Percentiles rank a stretch among this genome's conserved stretches.
Conservation (phyloP, 768 basidiomycete genomes). For the Scleroderma citrinum region DNA sequence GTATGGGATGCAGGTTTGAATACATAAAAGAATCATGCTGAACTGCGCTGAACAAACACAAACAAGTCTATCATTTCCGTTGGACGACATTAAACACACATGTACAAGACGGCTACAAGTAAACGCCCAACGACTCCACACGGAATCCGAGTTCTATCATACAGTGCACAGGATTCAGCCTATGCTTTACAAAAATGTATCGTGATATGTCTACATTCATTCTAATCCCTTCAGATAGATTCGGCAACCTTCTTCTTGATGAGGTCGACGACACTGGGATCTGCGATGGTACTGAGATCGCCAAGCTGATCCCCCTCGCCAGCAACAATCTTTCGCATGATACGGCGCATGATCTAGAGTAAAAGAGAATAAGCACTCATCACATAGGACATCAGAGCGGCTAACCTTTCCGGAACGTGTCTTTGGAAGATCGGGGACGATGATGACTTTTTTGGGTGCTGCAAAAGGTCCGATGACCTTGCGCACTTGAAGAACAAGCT, state of each 20-base stretch:
- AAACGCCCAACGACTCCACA: background rate
- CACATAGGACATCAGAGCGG: background rate
- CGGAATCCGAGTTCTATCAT: background rate
- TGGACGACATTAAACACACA: too few species aligned
- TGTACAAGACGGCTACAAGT: too few species aligned
- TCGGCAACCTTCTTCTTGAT: slow-evolving; percentile 74
- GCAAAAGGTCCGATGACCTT: slow-evolving; percentile 99
- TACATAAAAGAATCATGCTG: too few species aligned
- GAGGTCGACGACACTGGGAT: slow-evolving; percentile 77
- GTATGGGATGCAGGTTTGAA: too few species aligned
- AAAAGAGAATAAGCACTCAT: background rate
- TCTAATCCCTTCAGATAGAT: slow-evolving; percentile 13
- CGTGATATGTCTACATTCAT: slow-evolving; percentile 10
- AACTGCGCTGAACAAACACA: too few species aligned
- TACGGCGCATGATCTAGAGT: slow-evolving; percentile 82
- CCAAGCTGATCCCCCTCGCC: slow-evolving; percentile 95
- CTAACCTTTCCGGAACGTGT: slow-evolving; percentile 85
- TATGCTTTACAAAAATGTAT: background rate
- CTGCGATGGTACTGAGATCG: slow-evolving; percentile 89
- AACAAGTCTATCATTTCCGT: too few species aligned
- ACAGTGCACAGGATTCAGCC: background rate
- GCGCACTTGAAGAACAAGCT: slow-evolving; percentile 90
- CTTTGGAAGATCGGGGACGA: slow-evolving; percentile 86
- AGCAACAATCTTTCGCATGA: slow-evolving; percentile 93
- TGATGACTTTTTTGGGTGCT: slow-evolving; percentile 86